Base-by-base conservation (phyloP, 2,329 filamentous ascomycete species). In the Scedosporium aurantiacum region DNA sequence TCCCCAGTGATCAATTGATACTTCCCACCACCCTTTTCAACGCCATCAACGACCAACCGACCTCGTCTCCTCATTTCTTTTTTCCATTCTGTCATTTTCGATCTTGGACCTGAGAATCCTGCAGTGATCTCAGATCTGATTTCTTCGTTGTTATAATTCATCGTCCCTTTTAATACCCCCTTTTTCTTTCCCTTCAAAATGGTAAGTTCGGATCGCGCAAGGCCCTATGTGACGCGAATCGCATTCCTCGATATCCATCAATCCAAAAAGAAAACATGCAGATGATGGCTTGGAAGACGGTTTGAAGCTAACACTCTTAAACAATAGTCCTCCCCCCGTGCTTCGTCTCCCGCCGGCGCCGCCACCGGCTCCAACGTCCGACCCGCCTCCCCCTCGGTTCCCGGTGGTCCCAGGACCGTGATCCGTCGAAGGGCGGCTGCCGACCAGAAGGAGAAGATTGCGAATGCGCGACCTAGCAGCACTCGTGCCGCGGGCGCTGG, bases 391-490 rank as follows among this genome's bases (percentile, higher is more conserved):
- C 92, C 93, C 64, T 87, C 90, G 70, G 88, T 91, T 65, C 94
- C 94, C 27, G 94, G 94, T 67, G 94, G 94, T 69, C 91, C 94
- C 70, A 91, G 94, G 74, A 96, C 93, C 67, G 93, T 91, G 64
- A 95, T 99, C 78, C 87, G 94, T 75, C 88, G 94, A 75, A 91
- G 94, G 74, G 93, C 94, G 52, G 94, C 94, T 32, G 93, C 93
- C 70, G 94, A 97, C 75, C 90, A 96, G 79, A 96, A 96, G 77
- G 94, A 97, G 78, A 94, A 95, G 78, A 85, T 93, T 69, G 92
- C 93, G 71, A 99, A 96, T 88, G 89, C 85, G 67, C 84, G 94
- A 68, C 94, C 94, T 58, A 90, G 87, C 74, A 96, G 90, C 79
- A 99, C 94, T 67, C 85, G 94, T 70, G 87, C 93, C 45, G 94